Percentiles rank a stretch among this genome's conserved stretches.
phyloP scores from a whole-genome alignment of 2,329 filamentous ascomycete species.

The Pochonia chlamydosporia region DNA sequence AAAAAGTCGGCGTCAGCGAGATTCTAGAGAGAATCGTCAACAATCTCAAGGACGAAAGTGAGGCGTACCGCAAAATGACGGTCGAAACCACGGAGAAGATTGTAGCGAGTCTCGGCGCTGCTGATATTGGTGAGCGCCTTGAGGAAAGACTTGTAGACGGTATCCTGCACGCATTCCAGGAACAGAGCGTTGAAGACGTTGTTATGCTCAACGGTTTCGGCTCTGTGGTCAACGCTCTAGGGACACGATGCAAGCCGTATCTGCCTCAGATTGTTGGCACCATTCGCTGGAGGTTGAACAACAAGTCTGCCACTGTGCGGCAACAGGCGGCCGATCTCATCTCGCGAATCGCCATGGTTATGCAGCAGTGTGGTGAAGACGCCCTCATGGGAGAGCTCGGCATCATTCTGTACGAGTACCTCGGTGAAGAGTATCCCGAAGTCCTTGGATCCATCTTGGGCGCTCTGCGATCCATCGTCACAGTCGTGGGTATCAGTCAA shows the following conservation, averaged over 20 bases:
- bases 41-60: conserved; percentile 96
- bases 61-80: conserved; percentile 98
- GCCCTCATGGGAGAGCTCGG: conserved; percentile 92
- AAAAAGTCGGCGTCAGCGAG: conserved; percentile 96
- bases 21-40: conserved; percentile 89
- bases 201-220: conserved; percentile 97
- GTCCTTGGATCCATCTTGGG: conserved; percentile 95
- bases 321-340: conserved; percentile 97
- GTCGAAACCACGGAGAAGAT: conserved; percentile 97
- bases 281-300: conserved; percentile 93
- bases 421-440: conserved; percentile 97
- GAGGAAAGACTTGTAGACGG: conserved; percentile 94
- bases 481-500: conserved; percentile 93
- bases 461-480: conserved; percentile 91
- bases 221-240: conserved; percentile 92
- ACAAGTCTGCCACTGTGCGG: conserved; percentile 93
- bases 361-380: conserved; percentile 98
- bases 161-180: conserved; percentile 93
- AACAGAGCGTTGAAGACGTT: conserved; percentile 93
- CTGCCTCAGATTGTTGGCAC: conserved; percentile 95
- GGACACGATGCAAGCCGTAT: conserved; percentile 91
- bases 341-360: conserved; percentile 94
- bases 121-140: conserved; percentile 85
- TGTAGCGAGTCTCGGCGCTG: conserved; percentile 84
- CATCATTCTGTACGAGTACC: conserved; percentile 92